These are phyloP conservation scores for Globisporangium sylvaticum DNA, from an alignment of 352 stramenopile species.

Conservation along the genomic window DNA sequence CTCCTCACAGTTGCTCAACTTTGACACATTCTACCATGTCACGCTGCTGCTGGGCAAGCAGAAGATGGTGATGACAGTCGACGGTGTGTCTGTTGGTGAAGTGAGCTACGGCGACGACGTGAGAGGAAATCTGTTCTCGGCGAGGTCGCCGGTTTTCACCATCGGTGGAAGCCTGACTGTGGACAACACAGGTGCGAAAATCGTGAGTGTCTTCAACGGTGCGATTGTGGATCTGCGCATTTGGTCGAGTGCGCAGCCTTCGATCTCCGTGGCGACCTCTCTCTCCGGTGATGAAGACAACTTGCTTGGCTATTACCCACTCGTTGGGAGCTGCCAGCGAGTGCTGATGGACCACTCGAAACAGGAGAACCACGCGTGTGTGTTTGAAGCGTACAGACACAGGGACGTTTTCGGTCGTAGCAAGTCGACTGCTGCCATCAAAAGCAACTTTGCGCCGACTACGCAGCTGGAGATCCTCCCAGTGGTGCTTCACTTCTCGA, in stretches of 20 bases:
- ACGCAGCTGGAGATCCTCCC: constrained; percentile 27
- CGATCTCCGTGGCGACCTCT: constrained; percentile 7
- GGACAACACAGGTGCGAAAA: constrained; percentile 20
- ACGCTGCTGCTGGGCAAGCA: constrained; percentile 46
- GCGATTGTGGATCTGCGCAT: constrained; percentile 66
- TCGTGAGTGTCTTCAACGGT: constrained; percentile 48
- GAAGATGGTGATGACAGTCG: constrained; percentile 37
- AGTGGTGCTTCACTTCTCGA: constrained; percentile 36
- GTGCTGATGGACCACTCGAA: constrained; percentile 67
- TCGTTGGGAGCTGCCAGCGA: constrained; percentile 59
- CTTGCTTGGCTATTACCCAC: constrained; percentile 69
- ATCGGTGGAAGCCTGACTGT: constrained; percentile 48
- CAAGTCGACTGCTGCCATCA: constrained; percentile 1
- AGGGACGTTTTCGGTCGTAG: constrained; percentile 2
- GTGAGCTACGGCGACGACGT: constrained; percentile 17
- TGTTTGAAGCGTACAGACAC: constrained; percentile 38
- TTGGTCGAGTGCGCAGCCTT: constrained; percentile 39
- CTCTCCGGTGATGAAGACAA: constrained; percentile 38
- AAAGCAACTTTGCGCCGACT: constrained; percentile 29
- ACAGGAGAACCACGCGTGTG: constrained; percentile 69
- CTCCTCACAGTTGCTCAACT: constrained; percentile 32
- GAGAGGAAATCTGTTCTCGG: constrained; percentile 24
- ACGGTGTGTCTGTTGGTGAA: constrained; percentile 39
- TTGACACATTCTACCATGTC: constrained; percentile 59
- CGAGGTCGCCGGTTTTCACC: constrained; percentile 31